Evolutionary conservation across 805 yeast genomes (phyloP).

Genomic region (Nakazawaea populi): DNA sequence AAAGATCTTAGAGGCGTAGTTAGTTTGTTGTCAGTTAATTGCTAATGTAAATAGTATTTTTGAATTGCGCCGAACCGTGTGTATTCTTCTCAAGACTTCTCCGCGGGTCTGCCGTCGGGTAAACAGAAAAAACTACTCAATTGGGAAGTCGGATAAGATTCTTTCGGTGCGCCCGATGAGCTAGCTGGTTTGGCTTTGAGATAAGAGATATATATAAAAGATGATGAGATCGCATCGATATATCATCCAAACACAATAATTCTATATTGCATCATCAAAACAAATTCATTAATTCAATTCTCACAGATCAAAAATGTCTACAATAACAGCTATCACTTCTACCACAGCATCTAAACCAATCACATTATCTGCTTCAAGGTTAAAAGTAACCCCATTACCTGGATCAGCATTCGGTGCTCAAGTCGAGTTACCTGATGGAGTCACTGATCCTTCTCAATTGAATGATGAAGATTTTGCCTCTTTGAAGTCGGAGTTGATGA

Average conservation of each 20-base stretch:
- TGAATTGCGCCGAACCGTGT: no score
- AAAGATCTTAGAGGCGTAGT: slow-evolving; percentile 22
- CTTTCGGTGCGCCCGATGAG: no score
- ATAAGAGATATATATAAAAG: no score
- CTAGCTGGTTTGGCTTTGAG: no score
- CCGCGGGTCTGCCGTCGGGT: no score
- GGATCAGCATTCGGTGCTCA: slow-evolving; percentile 64
- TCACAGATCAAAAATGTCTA: neutral
- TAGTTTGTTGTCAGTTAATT: neutral
- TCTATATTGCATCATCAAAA: neutral
- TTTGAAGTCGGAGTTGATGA: slow-evolving; percentile 60
- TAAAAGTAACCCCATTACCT: slow-evolving; percentile 40
- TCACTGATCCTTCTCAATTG: slow-evolving; percentile 68
- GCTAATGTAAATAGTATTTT: neutral
- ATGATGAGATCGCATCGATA: no score
- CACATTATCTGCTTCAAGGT: slow-evolving; percentile 11
- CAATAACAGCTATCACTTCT: neutral
- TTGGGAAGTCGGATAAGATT: no score
- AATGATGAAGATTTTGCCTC: slow-evolving; percentile 57
- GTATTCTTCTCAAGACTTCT: no score
- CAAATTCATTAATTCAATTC: neutral
- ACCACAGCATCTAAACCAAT: neutral
- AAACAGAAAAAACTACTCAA: no score
- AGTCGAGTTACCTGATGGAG: slow-evolving; percentile 57
- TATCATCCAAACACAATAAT: no score